phyloP scores from a whole-genome alignment of 371 early-diverging fungal species.

The Actinomortierella wolfii region DNA sequence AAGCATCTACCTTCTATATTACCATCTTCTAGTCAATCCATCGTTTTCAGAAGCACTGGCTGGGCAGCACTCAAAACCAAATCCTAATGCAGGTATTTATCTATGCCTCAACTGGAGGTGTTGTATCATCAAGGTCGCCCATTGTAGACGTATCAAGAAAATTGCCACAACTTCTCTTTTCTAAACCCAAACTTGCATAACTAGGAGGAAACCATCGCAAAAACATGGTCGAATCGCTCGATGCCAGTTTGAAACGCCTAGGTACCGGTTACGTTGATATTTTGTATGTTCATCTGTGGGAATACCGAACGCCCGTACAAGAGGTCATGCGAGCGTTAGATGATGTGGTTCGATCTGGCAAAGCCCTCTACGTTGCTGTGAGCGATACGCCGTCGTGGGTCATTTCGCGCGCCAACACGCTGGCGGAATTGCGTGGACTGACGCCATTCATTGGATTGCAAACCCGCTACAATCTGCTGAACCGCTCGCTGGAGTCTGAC shows the following conservation, averaged over 20 bases:
- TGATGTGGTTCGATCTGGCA: constrained; percentile 54
- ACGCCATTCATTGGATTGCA: constrained; percentile 48
- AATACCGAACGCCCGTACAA: constrained; percentile 46
- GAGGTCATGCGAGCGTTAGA: constrained; percentile 54
- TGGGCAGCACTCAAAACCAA: constrained; percentile 12
- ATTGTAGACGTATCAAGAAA: not conserved
- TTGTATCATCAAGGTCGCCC: not conserved
- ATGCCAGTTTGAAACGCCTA: constrained; percentile 48
- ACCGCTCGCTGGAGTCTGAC: constrained; percentile 50
- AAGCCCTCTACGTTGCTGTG: constrained; percentile 54
- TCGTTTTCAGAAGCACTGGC: constrained; percentile 10
- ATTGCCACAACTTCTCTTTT: not conserved
- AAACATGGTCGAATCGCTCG: constrained; percentile 46
- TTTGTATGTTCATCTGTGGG: constrained; percentile 53
- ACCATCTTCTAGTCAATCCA: constrained; percentile 27
- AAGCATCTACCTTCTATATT: not conserved
- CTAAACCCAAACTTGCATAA: no score
- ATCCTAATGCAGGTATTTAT: constrained; percentile 40
- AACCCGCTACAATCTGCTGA: constrained; percentile 47
- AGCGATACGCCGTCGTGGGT: constrained; percentile 52
- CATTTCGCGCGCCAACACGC: constrained; percentile 43
- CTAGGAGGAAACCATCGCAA: constrained; percentile 48
- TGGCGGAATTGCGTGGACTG: constrained; percentile 47
- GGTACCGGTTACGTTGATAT: constrained; percentile 51
- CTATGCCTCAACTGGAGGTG: no score